A percentile compares a stretch with the other conserved stretches of the same genome.
These are phyloP conservation scores for Albophoma yamanashiensis DNA, from an alignment of 2,329 filamentous ascomycete genomes.

Conservation along the genomic window DNA sequence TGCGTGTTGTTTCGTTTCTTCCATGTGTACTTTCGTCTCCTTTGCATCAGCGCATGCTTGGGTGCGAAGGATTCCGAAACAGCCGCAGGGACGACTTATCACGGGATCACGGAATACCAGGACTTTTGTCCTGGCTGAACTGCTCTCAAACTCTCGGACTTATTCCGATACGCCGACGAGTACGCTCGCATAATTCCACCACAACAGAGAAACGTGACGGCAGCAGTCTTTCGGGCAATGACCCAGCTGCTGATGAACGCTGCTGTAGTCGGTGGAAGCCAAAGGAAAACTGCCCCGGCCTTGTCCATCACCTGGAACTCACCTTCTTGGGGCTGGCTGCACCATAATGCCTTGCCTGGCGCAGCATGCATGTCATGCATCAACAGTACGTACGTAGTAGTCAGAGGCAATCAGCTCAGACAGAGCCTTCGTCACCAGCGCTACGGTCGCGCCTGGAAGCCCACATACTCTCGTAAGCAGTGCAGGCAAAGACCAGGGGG, in stretches of 20 bases:
- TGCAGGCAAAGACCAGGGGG: slow-evolving; percentile 1
- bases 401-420: not conserved
- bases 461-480: not conserved
- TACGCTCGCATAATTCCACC: not conserved
- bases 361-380: slow-evolving; percentile 12
- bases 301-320: not conserved
- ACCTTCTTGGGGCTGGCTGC: not conserved
- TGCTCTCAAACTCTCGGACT: not conserved
- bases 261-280: not conserved
- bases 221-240: not conserved
- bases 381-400: too few relatives aligned
- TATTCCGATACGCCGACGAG: not conserved
- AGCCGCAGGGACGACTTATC: not conserved
- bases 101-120: not conserved
- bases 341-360: slow-evolving; percentile 3
- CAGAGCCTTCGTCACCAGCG: slow-evolving; percentile 2
- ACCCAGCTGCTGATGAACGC: not conserved
- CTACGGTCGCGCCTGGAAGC: slow-evolving; percentile 5
- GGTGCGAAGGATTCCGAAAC: not conserved
- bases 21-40: not conserved
- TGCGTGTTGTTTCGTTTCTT: not conserved
- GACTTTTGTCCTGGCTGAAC: not conserved
- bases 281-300: not conserved
- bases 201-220: not conserved
- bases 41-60: not conserved